Conservation (phyloP, 2,329 filamentous ascomycete genomes). For the Diaporthe australafricana region DNA sequence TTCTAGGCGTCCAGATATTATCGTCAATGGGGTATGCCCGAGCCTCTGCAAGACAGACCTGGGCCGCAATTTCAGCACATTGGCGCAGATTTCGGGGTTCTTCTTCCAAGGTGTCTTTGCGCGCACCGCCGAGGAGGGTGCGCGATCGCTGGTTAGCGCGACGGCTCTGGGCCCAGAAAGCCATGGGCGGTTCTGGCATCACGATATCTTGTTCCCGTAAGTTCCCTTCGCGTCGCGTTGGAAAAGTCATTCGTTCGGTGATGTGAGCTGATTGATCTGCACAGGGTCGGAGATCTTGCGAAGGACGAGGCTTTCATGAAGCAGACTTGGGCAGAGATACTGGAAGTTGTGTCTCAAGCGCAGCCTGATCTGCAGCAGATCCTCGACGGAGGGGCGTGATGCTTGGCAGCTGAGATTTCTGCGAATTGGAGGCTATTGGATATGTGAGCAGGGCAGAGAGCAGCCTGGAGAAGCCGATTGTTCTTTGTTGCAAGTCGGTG, state of each 20-base stretch:
- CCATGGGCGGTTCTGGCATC: conserved; percentile 23
- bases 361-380: not conserved
- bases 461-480: not conserved
- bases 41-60: conserved; percentile 15
- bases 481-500: not conserved
- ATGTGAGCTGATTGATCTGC: not conserved
- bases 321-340: conserved; percentile 3
- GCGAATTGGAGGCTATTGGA: too few species aligned
- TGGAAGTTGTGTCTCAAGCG: not conserved
- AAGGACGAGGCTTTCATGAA: conserved; percentile 10
- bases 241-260: too few species aligned
- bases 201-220: conserved; percentile 24
- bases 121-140: conserved; percentile 26
- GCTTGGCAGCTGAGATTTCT: not conserved
- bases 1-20: not conserved
- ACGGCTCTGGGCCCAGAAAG: conserved; percentile 18
- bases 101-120: conserved; percentile 14
- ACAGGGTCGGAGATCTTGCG: not conserved
- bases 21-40: conserved; percentile 23
- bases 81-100: not conserved
- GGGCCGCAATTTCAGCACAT: conserved; percentile 4
- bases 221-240: not conserved
- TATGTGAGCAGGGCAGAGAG: not conserved
- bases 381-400: not conserved
- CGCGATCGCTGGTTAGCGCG: conserved; percentile 21